Conservation (phyloP, 1,284 basidiomycete species). For the Phellinidium pouzarii region DNA sequence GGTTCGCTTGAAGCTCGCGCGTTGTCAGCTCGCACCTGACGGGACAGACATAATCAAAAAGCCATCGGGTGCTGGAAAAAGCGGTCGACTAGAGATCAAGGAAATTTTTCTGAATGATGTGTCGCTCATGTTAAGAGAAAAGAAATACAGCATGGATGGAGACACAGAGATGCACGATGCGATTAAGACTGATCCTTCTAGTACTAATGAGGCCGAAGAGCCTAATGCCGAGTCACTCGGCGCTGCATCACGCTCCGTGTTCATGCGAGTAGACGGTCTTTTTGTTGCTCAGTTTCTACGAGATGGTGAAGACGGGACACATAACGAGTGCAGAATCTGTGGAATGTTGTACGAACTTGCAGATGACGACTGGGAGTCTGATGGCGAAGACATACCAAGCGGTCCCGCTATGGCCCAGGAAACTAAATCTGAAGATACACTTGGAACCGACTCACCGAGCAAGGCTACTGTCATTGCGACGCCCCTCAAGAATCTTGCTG, state of each 20-base stretch:
- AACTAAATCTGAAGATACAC: neutral
- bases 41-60: constrained; percentile 51
- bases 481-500: neutral
- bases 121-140: neutral
- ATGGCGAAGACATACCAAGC: constrained; percentile 22
- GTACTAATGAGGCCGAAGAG: constrained; percentile 20
- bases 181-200: neutral
- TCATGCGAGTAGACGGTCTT: constrained; percentile 58
- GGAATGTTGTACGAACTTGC: constrained; percentile 71
- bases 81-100: neutral
- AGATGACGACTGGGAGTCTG: constrained; percentile 52
- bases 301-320: constrained; percentile 33
- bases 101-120: neutral
- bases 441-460: neutral
- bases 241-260: constrained; percentile 54
- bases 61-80: constrained; percentile 44
- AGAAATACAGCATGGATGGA: constrained; percentile 34
- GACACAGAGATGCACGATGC: constrained; percentile 24
- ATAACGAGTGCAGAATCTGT: constrained; percentile 54
- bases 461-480: too few species aligned
- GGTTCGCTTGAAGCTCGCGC: constrained; percentile 67
- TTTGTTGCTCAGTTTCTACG: constrained; percentile 46
- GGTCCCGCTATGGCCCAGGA: neutral
- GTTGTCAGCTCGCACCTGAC: constrained; percentile 55
- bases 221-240: constrained; percentile 34